These are phyloP conservation scores for Coleophoma eucalyptorum DNA, from an alignment of 2,329 filamentous ascomycete species.

Conservation along the genomic window DNA sequence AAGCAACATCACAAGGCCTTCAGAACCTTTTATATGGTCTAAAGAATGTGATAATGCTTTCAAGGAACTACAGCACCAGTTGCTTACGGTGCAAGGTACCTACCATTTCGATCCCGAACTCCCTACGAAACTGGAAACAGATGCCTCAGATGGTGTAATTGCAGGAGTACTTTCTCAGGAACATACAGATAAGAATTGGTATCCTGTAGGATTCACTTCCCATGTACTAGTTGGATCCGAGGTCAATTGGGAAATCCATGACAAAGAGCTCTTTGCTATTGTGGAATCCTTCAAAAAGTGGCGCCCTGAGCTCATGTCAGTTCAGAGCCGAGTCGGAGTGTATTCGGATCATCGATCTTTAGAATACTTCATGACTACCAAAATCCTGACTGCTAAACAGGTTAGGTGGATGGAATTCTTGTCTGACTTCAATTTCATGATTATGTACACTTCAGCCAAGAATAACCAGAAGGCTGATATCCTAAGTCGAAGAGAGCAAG, in stretches of 20 bases:
- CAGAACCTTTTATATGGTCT: too few relatives aligned
- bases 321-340: too few relatives aligned
- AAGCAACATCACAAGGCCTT: too few relatives aligned
- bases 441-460: constrained; percentile 4
- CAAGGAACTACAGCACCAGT: neutral
- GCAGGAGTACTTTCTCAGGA: constrained; percentile 4
- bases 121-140: constrained; percentile 3
- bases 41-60: neutral
- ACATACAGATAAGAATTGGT: neutral
- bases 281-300: neutral
- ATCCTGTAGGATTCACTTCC: neutral
- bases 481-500: too few relatives aligned
- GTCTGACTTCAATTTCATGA: neutral
- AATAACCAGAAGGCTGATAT: neutral
- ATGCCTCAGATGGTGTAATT: too few relatives aligned
- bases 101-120: constrained; percentile 1
- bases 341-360: too few relatives aligned
- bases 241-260: neutral
- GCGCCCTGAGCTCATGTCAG: neutral
- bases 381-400: constrained; percentile 3
- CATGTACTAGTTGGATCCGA: too few relatives aligned
- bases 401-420: neutral
- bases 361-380: constrained; percentile 13
- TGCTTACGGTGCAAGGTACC: neutral
- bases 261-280: constrained; percentile 1